Conservation (phyloP, 495 filamentous ascomycete genomes). For the Thermothielavioides terrestris region DNA sequence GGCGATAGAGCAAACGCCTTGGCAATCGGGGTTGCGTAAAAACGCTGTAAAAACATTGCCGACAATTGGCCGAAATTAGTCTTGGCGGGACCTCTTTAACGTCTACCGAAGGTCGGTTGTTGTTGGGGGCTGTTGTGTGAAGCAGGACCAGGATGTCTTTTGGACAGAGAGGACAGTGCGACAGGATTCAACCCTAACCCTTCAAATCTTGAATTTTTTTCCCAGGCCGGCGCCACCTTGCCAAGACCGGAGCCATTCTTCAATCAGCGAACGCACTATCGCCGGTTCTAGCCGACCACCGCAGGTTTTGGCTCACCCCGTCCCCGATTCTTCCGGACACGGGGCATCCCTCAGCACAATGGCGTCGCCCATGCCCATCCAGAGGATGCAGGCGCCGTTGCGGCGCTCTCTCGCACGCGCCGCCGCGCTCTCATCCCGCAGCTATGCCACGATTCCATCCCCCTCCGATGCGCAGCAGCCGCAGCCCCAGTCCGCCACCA, state of each 20-base stretch:
- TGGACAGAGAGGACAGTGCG: no score
- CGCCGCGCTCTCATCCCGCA: constrained; percentile 13
- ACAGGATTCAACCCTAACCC: constrained; percentile 14
- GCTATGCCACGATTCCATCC: constrained; percentile 27
- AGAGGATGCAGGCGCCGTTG: constrained; percentile 25
- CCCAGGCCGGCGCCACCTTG: background rate
- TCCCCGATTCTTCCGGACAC: background rate
- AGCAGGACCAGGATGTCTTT: no score
- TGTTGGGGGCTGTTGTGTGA: no score
- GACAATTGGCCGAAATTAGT: no score
- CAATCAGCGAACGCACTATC: background rate
- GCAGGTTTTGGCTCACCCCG: background rate
- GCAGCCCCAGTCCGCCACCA: constrained; percentile 2
- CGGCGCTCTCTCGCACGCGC: constrained; percentile 24
- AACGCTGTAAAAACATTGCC: no score
- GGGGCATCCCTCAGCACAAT: constrained; percentile 9
- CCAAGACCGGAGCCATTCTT: constrained; percentile 5
- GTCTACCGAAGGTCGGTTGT: no score
- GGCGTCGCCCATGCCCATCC: constrained; percentile 24
- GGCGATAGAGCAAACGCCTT: no score
- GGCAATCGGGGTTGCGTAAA: no score
- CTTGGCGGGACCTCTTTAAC: no score
- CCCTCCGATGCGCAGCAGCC: constrained; percentile 9
- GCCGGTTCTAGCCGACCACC: constrained; percentile 5
- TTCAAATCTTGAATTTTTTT: background rate